phyloP scores from a whole-genome alignment of 352 stramenopile genomes.

The Halophytophthora polymorphica region DNA sequence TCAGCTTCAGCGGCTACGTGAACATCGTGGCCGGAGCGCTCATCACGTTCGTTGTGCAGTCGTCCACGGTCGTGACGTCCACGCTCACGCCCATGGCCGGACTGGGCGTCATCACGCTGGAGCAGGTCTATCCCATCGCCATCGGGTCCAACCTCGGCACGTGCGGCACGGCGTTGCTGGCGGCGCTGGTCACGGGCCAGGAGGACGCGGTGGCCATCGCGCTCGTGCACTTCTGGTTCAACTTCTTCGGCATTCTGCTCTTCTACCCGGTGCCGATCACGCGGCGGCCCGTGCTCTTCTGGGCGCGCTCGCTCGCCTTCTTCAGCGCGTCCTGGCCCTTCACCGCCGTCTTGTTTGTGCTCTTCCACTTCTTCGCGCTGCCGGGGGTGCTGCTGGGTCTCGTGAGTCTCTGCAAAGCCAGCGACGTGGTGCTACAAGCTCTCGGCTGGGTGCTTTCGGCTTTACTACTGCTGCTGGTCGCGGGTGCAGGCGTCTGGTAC shows the following conservation, averaged over 20 bases:
- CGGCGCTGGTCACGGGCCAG: constrained; percentile 76
- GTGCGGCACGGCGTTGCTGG: constrained; percentile 83
- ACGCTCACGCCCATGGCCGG: constrained; percentile 85
- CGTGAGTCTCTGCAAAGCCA: constrained; percentile 46
- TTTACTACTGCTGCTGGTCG: constrained; percentile 5
- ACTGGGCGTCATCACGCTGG: constrained; percentile 79
- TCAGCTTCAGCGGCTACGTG: constrained; percentile 86
- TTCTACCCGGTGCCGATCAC: constrained; percentile 90
- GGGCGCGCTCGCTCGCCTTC: constrained; percentile 59
- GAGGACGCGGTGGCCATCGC: constrained; percentile 77
- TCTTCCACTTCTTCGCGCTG: constrained; percentile 34
- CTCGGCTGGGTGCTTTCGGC: constrained; percentile 30
- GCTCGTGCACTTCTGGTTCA: constrained; percentile 90
- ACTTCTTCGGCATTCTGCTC: constrained; percentile 84
- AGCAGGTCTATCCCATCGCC: constrained; percentile 88
- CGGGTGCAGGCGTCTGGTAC: constrained; percentile 33
- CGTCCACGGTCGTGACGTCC: constrained; percentile 87
- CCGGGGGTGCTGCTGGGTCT: constrained; percentile 39
- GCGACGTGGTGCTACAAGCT: constrained; percentile 1
- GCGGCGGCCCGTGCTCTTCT: constrained; percentile 64
- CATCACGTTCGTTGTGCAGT: constrained; percentile 88
- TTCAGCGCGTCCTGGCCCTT: constrained; percentile 54
- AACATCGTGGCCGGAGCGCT: constrained; percentile 76
- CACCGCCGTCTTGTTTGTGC: constrained; percentile 40
- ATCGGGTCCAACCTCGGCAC: constrained; percentile 92